Evolutionary conservation across 495 filamentous ascomycete genomes (phyloP).

Genomic region (Aspergillus nanangensis): DNA sequence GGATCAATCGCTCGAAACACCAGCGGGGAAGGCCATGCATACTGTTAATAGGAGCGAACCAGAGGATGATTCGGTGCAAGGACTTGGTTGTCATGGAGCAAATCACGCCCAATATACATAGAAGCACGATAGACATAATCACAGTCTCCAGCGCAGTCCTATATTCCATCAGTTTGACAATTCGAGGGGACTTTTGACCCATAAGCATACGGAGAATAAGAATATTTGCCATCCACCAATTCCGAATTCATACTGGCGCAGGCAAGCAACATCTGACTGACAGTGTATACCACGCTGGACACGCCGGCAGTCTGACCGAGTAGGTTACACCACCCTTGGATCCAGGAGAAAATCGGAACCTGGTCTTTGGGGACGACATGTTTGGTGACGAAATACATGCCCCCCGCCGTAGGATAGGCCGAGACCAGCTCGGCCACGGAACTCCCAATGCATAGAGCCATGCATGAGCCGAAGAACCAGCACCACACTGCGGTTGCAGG

Average conservation of each 20-base stretch:
- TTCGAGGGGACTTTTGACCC: background rate
- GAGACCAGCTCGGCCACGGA: slow-evolving; percentile 61
- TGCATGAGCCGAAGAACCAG: slow-evolving; percentile 64
- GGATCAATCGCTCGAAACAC: background rate
- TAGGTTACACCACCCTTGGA: slow-evolving; percentile 60
- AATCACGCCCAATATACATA: slow-evolving; percentile 56
- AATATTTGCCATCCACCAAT: slow-evolving; percentile 39
- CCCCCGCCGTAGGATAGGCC: slow-evolving; percentile 59
- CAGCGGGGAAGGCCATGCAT: slow-evolving; percentile 9
- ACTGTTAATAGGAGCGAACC: slow-evolving; percentile 74
- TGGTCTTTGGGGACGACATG: slow-evolving; percentile 53
- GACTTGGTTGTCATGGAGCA: slow-evolving; percentile 63
- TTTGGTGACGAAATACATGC: slow-evolving; percentile 63
- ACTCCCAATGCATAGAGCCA: slow-evolving; percentile 64
- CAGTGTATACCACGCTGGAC: slow-evolving; percentile 51
- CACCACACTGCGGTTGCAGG: slow-evolving; percentile 70
- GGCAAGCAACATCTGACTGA: slow-evolving; percentile 57
- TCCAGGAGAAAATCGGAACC: slow-evolving; percentile 55
- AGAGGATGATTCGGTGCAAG: slow-evolving; percentile 59
- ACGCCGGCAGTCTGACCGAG: slow-evolving; percentile 58
- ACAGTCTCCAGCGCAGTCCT: slow-evolving; percentile 63
- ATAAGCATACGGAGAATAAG: slow-evolving; percentile 39
- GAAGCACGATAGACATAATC: slow-evolving; percentile 51
- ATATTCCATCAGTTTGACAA: background rate
- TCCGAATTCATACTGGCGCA: slow-evolving; percentile 53